A percentile compares a stretch with the other conserved stretches of the same genome.
phyloP scores from a whole-genome alignment of 192 early-diverging fungal genomes.

The Chytriomyces sp. region DNA sequence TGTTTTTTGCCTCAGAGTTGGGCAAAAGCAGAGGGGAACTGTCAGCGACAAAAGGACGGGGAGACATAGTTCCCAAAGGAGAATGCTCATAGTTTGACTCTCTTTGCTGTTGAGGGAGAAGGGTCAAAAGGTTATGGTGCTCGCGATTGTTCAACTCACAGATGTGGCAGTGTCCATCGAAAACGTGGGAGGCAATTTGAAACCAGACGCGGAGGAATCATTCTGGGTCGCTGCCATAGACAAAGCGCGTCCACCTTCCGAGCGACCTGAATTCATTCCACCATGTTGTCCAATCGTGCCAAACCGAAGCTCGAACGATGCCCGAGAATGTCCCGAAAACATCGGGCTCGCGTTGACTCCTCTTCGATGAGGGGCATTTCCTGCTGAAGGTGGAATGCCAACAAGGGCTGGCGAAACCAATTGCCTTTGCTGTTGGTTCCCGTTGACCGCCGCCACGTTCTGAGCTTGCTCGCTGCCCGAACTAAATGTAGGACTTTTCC shows the following conservation, averaged over 20 bases:
- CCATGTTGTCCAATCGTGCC: slow-evolving; percentile 4
- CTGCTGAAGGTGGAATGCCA: too few relatives aligned
- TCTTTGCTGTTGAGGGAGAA: background rate
- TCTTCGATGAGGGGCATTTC: too few relatives aligned
- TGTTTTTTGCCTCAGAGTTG: slow-evolving; percentile 18
- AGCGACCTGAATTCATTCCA: background rate
- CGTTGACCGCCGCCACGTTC: background rate
- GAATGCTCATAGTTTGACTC: background rate
- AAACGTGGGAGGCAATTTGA: slow-evolving; percentile 19
- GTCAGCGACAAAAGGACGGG: background rate
- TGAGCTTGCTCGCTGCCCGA: background rate
- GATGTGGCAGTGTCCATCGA: background rate
- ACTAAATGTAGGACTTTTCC: slow-evolving; percentile 3
- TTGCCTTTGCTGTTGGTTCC: background rate
- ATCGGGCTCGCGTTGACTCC: slow-evolving; percentile 3
- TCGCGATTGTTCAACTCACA: background rate
- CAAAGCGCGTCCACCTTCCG: background rate
- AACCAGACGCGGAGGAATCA: background rate
- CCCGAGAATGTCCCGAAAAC: background rate
- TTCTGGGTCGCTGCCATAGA: too few relatives aligned
- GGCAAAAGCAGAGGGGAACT: slow-evolving; percentile 23
- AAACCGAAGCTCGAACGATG: background rate
- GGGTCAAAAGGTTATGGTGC: background rate
- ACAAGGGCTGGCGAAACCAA: background rate
- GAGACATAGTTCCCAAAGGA: background rate